Evolutionary conservation across 108 stramenopile genomes (phyloP), one percentile per base, ranked within the genome.

Genomic region (Craspedostauros australis): DNA sequence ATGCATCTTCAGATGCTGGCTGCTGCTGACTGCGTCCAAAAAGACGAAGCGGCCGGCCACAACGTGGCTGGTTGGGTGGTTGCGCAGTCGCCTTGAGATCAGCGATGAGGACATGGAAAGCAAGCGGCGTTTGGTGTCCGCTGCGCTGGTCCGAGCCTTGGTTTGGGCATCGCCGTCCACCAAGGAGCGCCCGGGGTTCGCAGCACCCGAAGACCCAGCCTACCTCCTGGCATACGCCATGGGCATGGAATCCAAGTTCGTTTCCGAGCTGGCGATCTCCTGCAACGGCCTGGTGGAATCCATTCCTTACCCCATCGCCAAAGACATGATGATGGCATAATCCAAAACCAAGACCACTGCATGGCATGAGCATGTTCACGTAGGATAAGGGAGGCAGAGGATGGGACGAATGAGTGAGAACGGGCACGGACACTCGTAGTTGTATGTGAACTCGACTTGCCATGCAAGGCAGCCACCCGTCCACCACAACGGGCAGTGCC

Each of bases 211-310:
- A 4, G 57, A 64, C 21, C 48, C 69, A 21, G 62, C 56, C 8
- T 53, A 48, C 12, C 21, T 69, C 39, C 64, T 82, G 57, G 83
- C 66, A 16, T 50, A 29, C 0, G 30, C 59, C 15, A 39, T 86
- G 49, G 67, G 71, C 27, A 59, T 90, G 26, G 64, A 82, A 12
- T 29, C 40, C 16, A 52, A 40, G 44, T 84, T 86, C 51, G 24
- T 91, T 23, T 59, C 82, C 6, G 69, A 81, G 37, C 55, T 91
- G 20, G 64, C 80, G 11, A 70, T 75, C 23, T 69, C 82, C 12
- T 81, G 84, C 46, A 74, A 77, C 49, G 85, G 85, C 6, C 54
- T 91, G 9, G 65, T 85, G 4, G 76, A 86, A 66, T 62, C 79
- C 14, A 54, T 91, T 18, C 89, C 89, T 18, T 60, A 71, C 3